Conservation (phyloP, 441 rosid genomes). For the Euphorbia celastroides region DNA sequence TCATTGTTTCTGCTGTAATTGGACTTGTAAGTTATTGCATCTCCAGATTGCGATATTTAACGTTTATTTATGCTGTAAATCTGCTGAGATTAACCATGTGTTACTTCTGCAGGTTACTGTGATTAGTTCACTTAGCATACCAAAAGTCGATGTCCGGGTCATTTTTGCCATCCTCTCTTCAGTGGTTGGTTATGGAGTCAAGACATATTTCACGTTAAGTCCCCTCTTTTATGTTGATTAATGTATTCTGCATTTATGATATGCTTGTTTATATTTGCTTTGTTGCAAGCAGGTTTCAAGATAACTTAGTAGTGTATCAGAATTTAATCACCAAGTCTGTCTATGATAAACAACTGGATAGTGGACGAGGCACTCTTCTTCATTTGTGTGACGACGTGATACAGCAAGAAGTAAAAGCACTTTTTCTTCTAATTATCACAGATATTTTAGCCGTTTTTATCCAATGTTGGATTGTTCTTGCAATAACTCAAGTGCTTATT, state of each 20-base stretch:
- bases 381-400: slow-evolving; percentile 82
- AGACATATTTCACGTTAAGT: slow-evolving; percentile 94
- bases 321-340: slow-evolving; percentile 81
- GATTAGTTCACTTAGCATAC: slow-evolving; percentile 57
- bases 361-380: slow-evolving; percentile 80
- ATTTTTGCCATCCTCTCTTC: slow-evolving; percentile 13
- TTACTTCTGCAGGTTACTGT: slow-evolving; percentile 24
- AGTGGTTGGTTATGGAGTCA: slow-evolving; percentile 82
- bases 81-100: not conserved
- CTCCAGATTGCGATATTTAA: not conserved
- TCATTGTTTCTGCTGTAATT: slow-evolving; percentile 64
- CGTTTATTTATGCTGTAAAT: not conserved
- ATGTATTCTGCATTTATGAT: not conserved
- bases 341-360: slow-evolving; percentile 79
- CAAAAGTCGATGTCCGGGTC: slow-evolving; percentile 57
- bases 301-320: slow-evolving; percentile 76
- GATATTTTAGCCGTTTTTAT: not conserved
- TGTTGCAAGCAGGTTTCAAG: slow-evolving; percentile 56
- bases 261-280: not conserved
- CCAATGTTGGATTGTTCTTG: not conserved
- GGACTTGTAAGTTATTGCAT: slow-evolving; percentile 61
- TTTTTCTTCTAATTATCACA: not conserved
- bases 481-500: not conserved
- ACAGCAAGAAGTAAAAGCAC: slow-evolving; percentile 65
- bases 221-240: slow-evolving; percentile 7